A percentile compares a stretch with the other conserved stretches of the same genome.
These are phyloP conservation scores for Tolypocladium cylindrosporum DNA, from an alignment of 2,329 filamentous ascomycete genomes.

Conservation along the genomic window DNA sequence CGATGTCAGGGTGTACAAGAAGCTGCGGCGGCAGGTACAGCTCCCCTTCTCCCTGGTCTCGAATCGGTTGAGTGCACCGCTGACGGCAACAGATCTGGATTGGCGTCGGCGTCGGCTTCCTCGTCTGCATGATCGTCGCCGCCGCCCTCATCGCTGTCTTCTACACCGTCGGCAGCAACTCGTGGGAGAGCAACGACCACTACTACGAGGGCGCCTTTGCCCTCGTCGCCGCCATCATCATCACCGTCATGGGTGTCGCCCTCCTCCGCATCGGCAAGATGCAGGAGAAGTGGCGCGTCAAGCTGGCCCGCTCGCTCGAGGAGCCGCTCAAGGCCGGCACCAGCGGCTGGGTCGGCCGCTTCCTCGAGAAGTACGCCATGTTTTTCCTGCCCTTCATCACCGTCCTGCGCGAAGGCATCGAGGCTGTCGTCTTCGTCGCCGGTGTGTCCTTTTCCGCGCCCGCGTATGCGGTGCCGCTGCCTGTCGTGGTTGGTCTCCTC, in stretches of 20 bases:
- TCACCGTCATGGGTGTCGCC: slow-evolving; percentile 70
- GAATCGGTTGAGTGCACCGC: background rate
- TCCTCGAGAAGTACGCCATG: slow-evolving; percentile 72
- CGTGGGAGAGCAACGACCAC: slow-evolving; percentile 59
- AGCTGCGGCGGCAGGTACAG: slow-evolving; percentile 52
- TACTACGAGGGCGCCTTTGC: slow-evolving; percentile 76
- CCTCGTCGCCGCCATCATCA: slow-evolving; percentile 67
- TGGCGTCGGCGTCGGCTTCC: slow-evolving; percentile 51
- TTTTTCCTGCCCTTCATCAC: slow-evolving; percentile 81
- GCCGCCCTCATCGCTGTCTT: slow-evolving; percentile 62
- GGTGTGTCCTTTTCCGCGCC: slow-evolving; percentile 72
- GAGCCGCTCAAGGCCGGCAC: slow-evolving; percentile 33
- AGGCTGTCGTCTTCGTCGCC: slow-evolving; percentile 78
- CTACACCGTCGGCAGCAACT: slow-evolving; percentile 55
- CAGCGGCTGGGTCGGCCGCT: slow-evolving; percentile 44
- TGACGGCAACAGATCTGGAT: slow-evolving; percentile 41
- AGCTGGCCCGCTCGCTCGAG: slow-evolving; percentile 63
- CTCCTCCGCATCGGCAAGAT: slow-evolving; percentile 74
- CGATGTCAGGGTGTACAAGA: slow-evolving; percentile 55
- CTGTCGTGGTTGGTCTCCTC: slow-evolving; percentile 61
- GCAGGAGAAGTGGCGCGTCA: slow-evolving; percentile 79
- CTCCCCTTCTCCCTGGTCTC: background rate
- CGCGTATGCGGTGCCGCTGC: slow-evolving; percentile 65
- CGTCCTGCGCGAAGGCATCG: slow-evolving; percentile 75
- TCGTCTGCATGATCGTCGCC: slow-evolving; percentile 56